Percentiles rank a stretch among this genome's conserved stretches.
These are phyloP conservation scores for Spathaspora arborariae DNA, from an alignment of 805 yeast species.

Conservation along the genomic window DNA sequence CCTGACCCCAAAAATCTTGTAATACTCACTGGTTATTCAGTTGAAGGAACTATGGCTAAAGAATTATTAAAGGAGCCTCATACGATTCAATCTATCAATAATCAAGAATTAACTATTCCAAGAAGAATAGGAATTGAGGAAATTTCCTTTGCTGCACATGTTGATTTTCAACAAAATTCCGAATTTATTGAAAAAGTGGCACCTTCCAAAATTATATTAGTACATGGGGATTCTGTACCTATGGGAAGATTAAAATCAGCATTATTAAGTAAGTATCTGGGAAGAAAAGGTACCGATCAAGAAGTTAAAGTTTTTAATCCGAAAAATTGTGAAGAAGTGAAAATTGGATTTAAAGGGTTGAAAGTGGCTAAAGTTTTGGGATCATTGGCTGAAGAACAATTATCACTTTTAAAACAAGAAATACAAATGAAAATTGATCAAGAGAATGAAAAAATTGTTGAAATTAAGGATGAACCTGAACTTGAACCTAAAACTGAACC, in stretches of 20 bases:
- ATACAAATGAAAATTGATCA: slow-evolving; percentile 54
- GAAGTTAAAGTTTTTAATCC: slow-evolving; percentile 93
- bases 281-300: slow-evolving; percentile 76
- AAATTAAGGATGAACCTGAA: slow-evolving; percentile 16
- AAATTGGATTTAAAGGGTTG: slow-evolving; percentile 73
- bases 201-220: slow-evolving; percentile 82
- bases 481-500: slow-evolving; percentile 10
- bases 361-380: slow-evolving; percentile 76
- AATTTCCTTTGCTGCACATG: slow-evolving; percentile 99
- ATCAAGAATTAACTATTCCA: slow-evolving; percentile 81
- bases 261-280: slow-evolving; percentile 76
- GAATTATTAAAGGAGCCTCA: slow-evolving; percentile 82
- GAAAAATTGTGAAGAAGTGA: slow-evolving; percentile 77
- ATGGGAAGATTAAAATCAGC: slow-evolving; percentile 98
- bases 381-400: slow-evolving; percentile 44
- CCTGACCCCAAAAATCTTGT: slow-evolving; percentile 91
- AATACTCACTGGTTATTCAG: slow-evolving; percentile 93
- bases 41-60: slow-evolving; percentile 98
- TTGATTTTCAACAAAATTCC: slow-evolving; percentile 89
- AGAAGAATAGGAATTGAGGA: slow-evolving; percentile 86
- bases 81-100: slow-evolving; percentile 79
- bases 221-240: slow-evolving; percentile 97
- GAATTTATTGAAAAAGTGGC: slow-evolving; percentile 85
- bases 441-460: slow-evolving; percentile 33
- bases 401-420: slow-evolving; percentile 40